phyloP scores from a whole-genome alignment of 1,284 basidiomycete genomes.

The Boletus nobilissimus region DNA sequence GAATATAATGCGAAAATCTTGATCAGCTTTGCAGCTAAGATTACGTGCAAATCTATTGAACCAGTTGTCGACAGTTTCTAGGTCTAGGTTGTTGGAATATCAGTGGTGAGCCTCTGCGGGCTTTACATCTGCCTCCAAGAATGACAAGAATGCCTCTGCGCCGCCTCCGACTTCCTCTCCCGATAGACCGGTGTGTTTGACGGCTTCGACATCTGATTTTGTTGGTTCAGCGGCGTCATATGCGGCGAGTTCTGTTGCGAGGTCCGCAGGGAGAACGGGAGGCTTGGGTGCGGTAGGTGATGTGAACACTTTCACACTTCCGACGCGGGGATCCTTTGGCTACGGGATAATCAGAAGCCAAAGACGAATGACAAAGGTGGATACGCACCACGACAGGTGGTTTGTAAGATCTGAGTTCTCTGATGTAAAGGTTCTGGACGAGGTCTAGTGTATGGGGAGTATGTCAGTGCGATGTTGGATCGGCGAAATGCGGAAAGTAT shows the following conservation, averaged over 20 bases:
- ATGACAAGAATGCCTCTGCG: constrained; percentile 68
- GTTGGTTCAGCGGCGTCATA: constrained; percentile 84
- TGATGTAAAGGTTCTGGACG: constrained; percentile 92
- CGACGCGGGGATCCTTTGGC: constrained; percentile 87
- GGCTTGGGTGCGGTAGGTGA: constrained; percentile 74
- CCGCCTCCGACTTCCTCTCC: constrained; percentile 55
- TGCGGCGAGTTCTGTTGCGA: constrained; percentile 83
- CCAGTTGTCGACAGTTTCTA: constrained; percentile 9
- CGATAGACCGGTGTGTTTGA: constrained; percentile 42
- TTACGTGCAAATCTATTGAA: constrained; percentile 40
- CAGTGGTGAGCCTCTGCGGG: constrained; percentile 64
- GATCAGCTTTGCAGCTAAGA: no score
- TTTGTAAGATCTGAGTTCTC: constrained; percentile 93
- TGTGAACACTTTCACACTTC: constrained; percentile 79
- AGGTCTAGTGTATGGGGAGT: constrained; percentile 68
- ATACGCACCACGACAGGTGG: constrained; percentile 61
- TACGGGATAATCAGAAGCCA: constrained; percentile 44
- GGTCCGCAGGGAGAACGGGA: constrained; percentile 79
- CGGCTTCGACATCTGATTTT: constrained; percentile 52
- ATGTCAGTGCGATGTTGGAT: constrained; percentile 23
- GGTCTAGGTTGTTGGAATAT: constrained; percentile 32
- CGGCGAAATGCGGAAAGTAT: constrained; percentile 45
- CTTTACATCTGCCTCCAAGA: constrained; percentile 69
- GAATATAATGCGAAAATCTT: no score
- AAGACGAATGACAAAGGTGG: constrained; percentile 9